A percentile compares a stretch with the other conserved stretches of the same genome.
Evolutionary conservation across 73 alveolate species (phyloP).

Genomic region (Effrenium voratum): DNA sequence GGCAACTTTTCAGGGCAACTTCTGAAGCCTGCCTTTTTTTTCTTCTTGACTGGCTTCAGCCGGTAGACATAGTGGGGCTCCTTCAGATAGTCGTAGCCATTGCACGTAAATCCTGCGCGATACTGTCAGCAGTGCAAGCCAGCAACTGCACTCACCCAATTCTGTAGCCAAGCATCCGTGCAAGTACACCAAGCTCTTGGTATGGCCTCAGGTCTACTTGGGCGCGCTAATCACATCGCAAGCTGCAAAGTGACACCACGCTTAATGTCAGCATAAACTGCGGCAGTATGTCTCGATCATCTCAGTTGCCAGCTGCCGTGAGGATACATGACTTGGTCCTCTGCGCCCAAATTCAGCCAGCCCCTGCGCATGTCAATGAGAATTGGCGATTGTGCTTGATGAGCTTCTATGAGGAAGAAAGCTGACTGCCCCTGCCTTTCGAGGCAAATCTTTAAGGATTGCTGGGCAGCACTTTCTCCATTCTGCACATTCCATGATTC

Average conservation of each 20-base stretch:
- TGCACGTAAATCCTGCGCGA: slow-evolving; percentile 45
- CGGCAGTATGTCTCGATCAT: background rate
- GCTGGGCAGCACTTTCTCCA: slow-evolving; percentile 20
- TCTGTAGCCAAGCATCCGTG: slow-evolving; percentile 43
- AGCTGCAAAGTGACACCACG: no score
- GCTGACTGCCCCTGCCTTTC: slow-evolving; percentile 6
- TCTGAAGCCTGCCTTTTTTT: background rate
- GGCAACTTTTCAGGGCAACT: background rate
- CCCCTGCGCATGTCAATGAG: background rate
- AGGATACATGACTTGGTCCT: slow-evolving; percentile 69
- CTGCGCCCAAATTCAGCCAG: slow-evolving; percentile 56
- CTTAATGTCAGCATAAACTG: no score
- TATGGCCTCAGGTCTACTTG: slow-evolving; percentile 70
- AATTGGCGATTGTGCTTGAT: background rate
- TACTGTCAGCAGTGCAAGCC: no score
- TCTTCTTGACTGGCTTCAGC: slow-evolving; percentile 56
- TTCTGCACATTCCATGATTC: slow-evolving; percentile 14
- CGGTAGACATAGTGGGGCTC: slow-evolving; percentile 87
- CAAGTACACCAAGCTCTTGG: slow-evolving; percentile 39
- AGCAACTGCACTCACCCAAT: background rate
- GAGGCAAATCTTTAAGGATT: slow-evolving; percentile 23
- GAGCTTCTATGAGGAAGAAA: background rate
- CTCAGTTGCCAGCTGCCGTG: background rate
- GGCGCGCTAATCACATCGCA: no score
- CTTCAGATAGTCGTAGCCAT: slow-evolving; percentile 73